Conservation (phyloP, 139 green algal species). For the Closterium sp. region DNA sequence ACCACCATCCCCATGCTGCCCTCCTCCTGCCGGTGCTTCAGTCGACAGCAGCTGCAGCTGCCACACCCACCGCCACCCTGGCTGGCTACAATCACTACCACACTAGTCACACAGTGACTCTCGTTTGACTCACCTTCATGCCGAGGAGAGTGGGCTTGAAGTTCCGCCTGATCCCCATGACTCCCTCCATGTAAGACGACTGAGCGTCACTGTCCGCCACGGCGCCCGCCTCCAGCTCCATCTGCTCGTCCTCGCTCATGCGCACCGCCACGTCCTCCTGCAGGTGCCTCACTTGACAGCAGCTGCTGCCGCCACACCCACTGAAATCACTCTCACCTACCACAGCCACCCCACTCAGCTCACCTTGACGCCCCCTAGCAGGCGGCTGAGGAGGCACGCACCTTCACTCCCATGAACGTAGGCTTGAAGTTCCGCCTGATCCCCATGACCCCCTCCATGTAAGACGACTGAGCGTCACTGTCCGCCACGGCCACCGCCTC, state of each 20-base stretch:
- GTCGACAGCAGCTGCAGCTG: too few species aligned
- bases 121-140: not conserved
- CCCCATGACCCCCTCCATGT: conserved; percentile 24
- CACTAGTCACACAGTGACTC: not conserved
- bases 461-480: not conserved
- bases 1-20: not conserved
- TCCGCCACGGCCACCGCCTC: conserved; percentile 4
- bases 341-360: not conserved
- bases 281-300: not conserved
- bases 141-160: not conserved
- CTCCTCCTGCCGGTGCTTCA: too few species aligned
- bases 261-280: not conserved
- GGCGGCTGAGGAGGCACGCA: not conserved
- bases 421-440: not conserved
- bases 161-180: conserved; percentile 11
- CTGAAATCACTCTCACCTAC: not conserved
- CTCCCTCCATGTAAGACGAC: conserved; percentile 2
- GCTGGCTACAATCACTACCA: not conserved
- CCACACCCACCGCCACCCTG: too few species aligned
- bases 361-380: not conserved
- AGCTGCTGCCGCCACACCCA: not conserved
- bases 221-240: not conserved
- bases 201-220: not conserved
- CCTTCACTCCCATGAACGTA: not conserved
- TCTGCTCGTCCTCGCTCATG: not conserved